Percentiles rank a stretch among this genome's conserved stretches.
These are phyloP conservation scores for Cutaneotrichosporon sp. DNA, from an alignment of 1,284 basidiomycete species.

Conservation along the genomic window DNA sequence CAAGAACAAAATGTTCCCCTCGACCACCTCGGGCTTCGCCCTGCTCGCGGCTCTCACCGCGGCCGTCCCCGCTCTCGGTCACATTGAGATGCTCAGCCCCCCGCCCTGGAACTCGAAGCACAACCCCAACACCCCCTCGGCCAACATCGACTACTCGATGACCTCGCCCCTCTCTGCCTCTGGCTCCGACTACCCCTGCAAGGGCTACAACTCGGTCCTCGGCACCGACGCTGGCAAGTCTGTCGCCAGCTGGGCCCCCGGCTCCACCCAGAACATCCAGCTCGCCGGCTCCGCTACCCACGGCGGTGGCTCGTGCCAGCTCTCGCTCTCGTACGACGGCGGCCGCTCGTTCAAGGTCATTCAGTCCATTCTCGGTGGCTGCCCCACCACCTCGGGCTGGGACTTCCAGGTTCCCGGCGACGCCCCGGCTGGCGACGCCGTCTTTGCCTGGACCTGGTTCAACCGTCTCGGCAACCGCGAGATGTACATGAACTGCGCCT, in stretches of 20 bases:
- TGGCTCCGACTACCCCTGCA: constrained; percentile 53
- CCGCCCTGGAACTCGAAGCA: constrained; percentile 39
- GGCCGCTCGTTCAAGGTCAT: constrained; percentile 55
- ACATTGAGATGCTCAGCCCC: constrained; percentile 48
- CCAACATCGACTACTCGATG: constrained; percentile 49
- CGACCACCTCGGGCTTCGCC: background rate
- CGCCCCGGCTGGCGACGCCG: constrained; percentile 49
- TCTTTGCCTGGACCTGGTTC: constrained; percentile 57
- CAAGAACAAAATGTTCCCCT: background rate
- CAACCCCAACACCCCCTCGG: constrained; percentile 41
- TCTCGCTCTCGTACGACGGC: constrained; percentile 53
- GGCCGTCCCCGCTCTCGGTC: constrained; percentile 36
- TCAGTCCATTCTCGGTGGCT: constrained; percentile 50
- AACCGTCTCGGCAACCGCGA: constrained; percentile 52
- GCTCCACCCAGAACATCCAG: constrained; percentile 38
- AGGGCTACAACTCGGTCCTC: constrained; percentile 30
- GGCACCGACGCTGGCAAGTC: constrained; percentile 28
- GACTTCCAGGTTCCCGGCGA: constrained; percentile 47
- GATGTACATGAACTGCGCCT: constrained; percentile 55
- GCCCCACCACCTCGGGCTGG: constrained; percentile 37
- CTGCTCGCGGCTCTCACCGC: constrained; percentile 16
- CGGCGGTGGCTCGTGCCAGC: constrained; percentile 54
- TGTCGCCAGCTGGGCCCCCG: constrained; percentile 42
- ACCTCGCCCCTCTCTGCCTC: constrained; percentile 46
- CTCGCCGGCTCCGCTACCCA: constrained; percentile 49